phyloP scores from a whole-genome alignment of 495 filamentous ascomycete species.

The Aspergillus nidulans region DNA sequence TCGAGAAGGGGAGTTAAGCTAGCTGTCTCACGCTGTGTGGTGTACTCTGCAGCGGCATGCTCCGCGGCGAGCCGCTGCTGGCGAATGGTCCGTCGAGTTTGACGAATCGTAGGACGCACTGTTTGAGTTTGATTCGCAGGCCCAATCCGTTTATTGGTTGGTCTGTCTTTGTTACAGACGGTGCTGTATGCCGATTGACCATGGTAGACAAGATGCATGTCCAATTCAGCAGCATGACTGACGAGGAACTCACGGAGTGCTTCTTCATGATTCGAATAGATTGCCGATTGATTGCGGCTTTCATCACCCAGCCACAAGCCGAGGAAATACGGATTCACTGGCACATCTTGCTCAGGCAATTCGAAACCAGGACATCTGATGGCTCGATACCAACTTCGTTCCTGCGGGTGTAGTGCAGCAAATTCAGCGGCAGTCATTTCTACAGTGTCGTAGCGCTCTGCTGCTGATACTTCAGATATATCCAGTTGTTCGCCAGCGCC shows the following conservation, averaged over 20 bases:
- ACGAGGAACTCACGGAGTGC: not conserved
- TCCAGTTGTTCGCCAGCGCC: too few relatives aligned
- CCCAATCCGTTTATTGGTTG: not conserved
- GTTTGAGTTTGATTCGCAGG: not conserved
- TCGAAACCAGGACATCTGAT: constrained; percentile 23
- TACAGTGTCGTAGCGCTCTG: constrained; percentile 29
- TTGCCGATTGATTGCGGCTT: not conserved
- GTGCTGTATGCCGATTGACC: not conserved
- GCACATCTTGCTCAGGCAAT: constrained; percentile 8
- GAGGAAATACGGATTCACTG: constrained; percentile 2
- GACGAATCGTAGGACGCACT: too few relatives aligned
- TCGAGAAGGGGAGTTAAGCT: too few relatives aligned
- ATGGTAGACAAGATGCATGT: not conserved
- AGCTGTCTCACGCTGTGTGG: too few relatives aligned
- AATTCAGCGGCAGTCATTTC: constrained; percentile 42
- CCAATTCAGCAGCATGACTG: not conserved
- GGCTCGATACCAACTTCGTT: constrained; percentile 24
- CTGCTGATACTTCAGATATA: constrained; percentile 7
- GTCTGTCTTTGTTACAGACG: not conserved
- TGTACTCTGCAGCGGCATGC: too few relatives aligned
- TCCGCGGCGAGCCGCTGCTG: too few relatives aligned
- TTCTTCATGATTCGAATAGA: not conserved
- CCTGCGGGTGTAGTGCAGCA: constrained; percentile 27
- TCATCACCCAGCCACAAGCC: not conserved
- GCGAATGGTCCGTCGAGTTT: too few relatives aligned